Conservation (phyloP, 768 basidiomycete genomes). For the Agaricus subrufescens region DNA sequence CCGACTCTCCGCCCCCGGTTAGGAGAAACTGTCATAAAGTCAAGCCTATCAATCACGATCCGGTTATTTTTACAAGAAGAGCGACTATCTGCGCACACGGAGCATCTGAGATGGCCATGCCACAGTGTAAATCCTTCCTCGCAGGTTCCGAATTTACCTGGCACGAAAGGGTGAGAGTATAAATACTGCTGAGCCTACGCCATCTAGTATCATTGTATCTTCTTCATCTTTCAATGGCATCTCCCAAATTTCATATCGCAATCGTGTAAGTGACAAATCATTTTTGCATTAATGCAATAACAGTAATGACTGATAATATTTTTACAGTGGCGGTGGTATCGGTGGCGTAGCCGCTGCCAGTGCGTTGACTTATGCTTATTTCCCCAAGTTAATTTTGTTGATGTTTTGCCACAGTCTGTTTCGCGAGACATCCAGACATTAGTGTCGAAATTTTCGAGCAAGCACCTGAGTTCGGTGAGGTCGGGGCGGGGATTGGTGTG, state of each 20-base stretch:
- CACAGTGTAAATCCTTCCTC: no score
- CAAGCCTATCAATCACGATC: no score
- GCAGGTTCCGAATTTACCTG: no score
- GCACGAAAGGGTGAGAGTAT: no score
- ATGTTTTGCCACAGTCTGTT: slow-evolving; percentile 9
- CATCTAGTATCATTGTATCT: not conserved
- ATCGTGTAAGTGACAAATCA: slow-evolving; percentile 12
- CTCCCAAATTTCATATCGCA: slow-evolving; percentile 14
- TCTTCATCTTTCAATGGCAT: not conserved
- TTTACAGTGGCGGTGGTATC: slow-evolving; percentile 26
- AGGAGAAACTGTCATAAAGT: no score
- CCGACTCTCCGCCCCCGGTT: no score
- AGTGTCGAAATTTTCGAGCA: slow-evolving; percentile 42
- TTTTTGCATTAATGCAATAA: no score
- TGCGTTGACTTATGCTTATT: slow-evolving; percentile 8
- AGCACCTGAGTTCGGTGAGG: slow-evolving; percentile 29
- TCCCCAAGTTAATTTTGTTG: not conserved
- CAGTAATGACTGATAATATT: not conserved
- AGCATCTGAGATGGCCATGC: no score
- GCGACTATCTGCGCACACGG: no score
- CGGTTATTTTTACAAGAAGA: no score
- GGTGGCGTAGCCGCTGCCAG: slow-evolving; percentile 26
- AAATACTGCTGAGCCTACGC: no score
- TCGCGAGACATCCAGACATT: slow-evolving; percentile 28
- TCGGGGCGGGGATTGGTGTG: slow-evolving; percentile 43